Percentiles rank a stretch among this genome's conserved stretches.
Evolutionary conservation across 345 rosid species (phyloP).

Genomic region (Salix caprea): DNA sequence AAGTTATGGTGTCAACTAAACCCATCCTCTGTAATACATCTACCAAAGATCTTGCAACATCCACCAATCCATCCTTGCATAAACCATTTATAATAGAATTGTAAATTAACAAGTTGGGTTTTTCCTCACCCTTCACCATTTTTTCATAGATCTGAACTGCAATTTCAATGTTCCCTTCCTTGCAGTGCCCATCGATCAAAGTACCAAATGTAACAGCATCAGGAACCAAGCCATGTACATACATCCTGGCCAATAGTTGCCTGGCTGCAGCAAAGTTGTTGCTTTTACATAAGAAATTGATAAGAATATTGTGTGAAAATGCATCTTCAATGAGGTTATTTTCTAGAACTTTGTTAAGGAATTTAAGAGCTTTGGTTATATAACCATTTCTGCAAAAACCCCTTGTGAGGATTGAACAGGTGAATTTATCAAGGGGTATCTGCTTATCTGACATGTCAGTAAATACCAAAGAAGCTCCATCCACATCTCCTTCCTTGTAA

Average conservation of each 20-base stretch:
- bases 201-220: constrained; percentile 12
- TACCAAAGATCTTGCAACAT: constrained; percentile 27
- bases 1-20: constrained; percentile 39
- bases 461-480: constrained; percentile 41
- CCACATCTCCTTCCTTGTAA: constrained; percentile 43
- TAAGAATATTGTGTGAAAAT: constrained; percentile 9
- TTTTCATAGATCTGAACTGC: constrained; percentile 33
- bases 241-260: constrained; percentile 8
- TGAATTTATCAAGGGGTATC: constrained; percentile 39
- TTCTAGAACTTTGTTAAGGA: background rate
- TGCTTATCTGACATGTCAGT: constrained; percentile 46
- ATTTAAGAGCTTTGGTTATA: constrained; percentile 13
- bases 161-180: background rate
- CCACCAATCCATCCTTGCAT: constrained; percentile 38
- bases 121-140: constrained; percentile 34
- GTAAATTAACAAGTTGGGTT: constrained; percentile 44
- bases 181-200: constrained; percentile 13
- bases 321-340: constrained; percentile 3
- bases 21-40: constrained; percentile 19
- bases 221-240: constrained; percentile 11
- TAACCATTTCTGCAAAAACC: constrained; percentile 47
- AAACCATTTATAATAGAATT: constrained; percentile 57
- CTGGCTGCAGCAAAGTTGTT: constrained; percentile 5
- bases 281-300: constrained; percentile 4
- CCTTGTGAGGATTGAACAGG: constrained; percentile 44